phyloP scores from a whole-genome alignment of 2,329 filamentous ascomycete genomes.

The Colletotrichum sp. region DNA sequence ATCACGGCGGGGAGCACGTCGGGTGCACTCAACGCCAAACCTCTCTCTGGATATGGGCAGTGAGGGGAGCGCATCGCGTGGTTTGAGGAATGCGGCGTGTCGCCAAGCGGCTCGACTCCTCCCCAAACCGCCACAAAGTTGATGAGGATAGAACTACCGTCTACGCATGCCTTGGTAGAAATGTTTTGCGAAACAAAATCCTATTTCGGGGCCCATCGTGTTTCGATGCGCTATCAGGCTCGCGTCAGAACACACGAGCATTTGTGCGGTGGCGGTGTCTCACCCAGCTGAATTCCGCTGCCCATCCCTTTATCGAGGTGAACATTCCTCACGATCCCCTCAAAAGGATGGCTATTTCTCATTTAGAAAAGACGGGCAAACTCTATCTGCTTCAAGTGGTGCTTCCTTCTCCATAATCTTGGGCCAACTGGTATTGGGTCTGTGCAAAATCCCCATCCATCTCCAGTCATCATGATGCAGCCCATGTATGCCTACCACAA shows the following conservation, averaged over 20 bases:
- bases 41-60: not conserved
- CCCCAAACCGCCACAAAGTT: not conserved
- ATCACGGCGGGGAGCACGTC: not conserved
- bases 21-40: not conserved
- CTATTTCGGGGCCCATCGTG: not conserved
- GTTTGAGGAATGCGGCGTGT: not conserved
- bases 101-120: not conserved
- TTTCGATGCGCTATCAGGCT: not conserved
- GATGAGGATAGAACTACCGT: not conserved
- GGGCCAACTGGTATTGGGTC: not conserved
- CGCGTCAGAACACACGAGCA: not conserved
- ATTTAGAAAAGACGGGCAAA: not conserved
- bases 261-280: not conserved
- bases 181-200: not conserved
- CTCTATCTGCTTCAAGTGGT: not conserved
- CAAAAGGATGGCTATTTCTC: not conserved
- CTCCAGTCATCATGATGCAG: not conserved
- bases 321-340: constrained; percentile 11
- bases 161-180: not conserved
- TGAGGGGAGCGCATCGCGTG: not conserved
- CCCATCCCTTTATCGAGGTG: constrained; percentile 15
- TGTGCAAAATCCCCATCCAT: not conserved
- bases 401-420: not conserved
- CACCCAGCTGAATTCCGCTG: constrained; percentile 1
- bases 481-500: not conserved